Evolutionary conservation across 1,284 basidiomycete genomes (phyloP), one percentile per base, ranked within the genome.

Genomic region (Leccinum ponderosum): DNA sequence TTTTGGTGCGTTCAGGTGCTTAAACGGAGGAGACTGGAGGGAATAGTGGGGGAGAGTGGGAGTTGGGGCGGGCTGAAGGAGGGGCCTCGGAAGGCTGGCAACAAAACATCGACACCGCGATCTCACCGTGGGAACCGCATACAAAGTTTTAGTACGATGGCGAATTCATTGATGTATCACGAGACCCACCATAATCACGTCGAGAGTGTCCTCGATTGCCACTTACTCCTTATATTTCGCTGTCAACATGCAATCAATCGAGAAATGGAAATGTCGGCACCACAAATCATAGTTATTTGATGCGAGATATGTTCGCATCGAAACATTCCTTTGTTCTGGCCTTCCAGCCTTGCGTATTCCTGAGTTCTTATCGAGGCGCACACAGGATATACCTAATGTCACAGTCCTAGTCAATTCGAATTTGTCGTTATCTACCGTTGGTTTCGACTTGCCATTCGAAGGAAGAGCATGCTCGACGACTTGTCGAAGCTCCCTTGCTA

Each of bases 401-500:
- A 53, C 2, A 3, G 17, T 35, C 52, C 60, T 20, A 59, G 50
- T 62, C 58, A n/a, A 54, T 44, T 22, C 8, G 12, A 35, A 29
- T 4, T 6, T 0, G 1, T 33, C 9, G 42, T 3, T 44, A 0
- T 11, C 4, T 6, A 48, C 42, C 14, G 6, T 25, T 27, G 53
- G 35, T 44, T 27, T 54, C 6, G 11, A 60, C 66, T 54, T 68
- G 80, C 86, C 84, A 65, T 92, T 92, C 15, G 73, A 74, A 33
- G 60, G 71, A 52, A 93, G 73, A 0, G 91, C 90, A 62, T 83
- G 81, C 64, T 89, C 81, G 53, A 91, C 80, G 66, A 91, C 89
- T 90, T 53, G 47, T 42, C 15, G 63, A 60, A 9, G 8, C 51
- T 57, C 39, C 37, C 20, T 51, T 22, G 3, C 56, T 20, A 42